These are phyloP conservation scores for Lippia alba DNA, from an alignment of 305 asterid species.

Conservation along the genomic window DNA sequence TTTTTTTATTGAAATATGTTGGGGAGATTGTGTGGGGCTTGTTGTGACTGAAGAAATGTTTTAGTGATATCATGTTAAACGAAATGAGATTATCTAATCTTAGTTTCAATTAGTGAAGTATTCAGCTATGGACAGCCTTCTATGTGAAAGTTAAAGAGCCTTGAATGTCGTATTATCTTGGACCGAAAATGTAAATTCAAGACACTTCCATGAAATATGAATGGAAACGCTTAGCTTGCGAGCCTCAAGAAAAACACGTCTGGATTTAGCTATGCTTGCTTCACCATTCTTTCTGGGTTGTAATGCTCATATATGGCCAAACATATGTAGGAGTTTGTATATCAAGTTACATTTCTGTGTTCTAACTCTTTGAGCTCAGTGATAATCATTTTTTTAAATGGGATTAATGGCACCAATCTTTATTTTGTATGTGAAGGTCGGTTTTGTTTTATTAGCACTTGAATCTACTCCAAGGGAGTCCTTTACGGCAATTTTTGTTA, in stretches of 20 bases:
- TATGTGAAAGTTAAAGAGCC: constrained; percentile 12
- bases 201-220: too few species aligned
- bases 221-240: too few species aligned
- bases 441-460: background rate
- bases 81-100: background rate
- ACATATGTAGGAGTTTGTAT: background rate
- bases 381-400: background rate
- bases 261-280: too few species aligned
- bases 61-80: constrained; percentile 9
- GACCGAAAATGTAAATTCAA: background rate
- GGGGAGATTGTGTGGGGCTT: background rate
- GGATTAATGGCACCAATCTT: background rate
- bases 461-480: background rate
- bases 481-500: background rate
- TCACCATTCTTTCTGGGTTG: too few species aligned
- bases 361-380: background rate
- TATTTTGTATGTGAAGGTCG: background rate
- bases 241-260: too few species aligned
- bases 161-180: background rate
- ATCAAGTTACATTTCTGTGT: background rate
- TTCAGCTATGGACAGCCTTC: background rate
- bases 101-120: background rate
- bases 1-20: background rate
- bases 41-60: background rate
- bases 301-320: too few species aligned